Percentiles rank a stretch among this genome's conserved stretches.
Evolutionary conservation across 2,329 filamentous ascomycete species (phyloP).

Genomic region (Beauveria sp.): DNA sequence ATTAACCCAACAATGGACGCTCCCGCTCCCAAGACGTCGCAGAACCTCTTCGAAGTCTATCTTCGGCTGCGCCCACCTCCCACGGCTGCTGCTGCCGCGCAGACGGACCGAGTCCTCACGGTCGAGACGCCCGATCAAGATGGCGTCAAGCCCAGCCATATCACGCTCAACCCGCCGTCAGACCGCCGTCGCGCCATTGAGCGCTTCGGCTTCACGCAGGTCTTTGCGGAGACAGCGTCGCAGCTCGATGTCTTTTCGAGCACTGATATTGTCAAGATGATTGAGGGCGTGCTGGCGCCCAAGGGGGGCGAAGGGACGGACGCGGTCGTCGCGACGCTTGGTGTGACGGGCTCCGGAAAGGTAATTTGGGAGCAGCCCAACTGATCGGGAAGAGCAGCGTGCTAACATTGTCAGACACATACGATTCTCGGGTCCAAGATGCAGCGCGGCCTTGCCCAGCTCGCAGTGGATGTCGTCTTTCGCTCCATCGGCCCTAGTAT

Average conservation of each 20-base stretch:
- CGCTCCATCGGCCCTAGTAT: slow-evolving; percentile 68
- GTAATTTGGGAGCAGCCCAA: slow-evolving; percentile 35
- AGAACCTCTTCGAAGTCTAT: slow-evolving; percentile 81
- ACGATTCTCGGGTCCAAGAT: slow-evolving; percentile 85
- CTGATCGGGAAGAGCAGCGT: neutral
- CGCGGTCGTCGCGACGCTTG: slow-evolving; percentile 82
- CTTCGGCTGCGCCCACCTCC: slow-evolving; percentile 70
- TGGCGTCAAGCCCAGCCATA: slow-evolving; percentile 52
- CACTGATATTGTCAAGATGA: slow-evolving; percentile 64
- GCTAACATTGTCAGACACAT: slow-evolving; percentile 59
- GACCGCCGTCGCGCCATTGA: slow-evolving; percentile 86
- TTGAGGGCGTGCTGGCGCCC: slow-evolving; percentile 73
- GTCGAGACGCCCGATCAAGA: slow-evolving; percentile 54
- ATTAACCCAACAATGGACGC: slow-evolving; percentile 29
- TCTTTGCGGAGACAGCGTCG: slow-evolving; percentile 79
- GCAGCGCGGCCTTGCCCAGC: slow-evolving; percentile 84
- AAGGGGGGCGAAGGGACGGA: slow-evolving; percentile 73
- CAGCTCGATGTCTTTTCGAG: slow-evolving; percentile 84
- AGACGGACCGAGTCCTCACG: slow-evolving; percentile 63
- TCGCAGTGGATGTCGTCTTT: slow-evolving; percentile 85
- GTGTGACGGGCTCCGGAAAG: slow-evolving; percentile 94
- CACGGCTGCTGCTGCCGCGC: slow-evolving; percentile 25
- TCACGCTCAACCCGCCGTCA: slow-evolving; percentile 71
- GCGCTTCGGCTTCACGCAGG: slow-evolving; percentile 86
- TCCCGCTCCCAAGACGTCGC: slow-evolving; percentile 25